These are phyloP conservation scores for Gyrodon lividus DNA, from an alignment of 768 basidiomycete genomes.

Conservation along the genomic window DNA sequence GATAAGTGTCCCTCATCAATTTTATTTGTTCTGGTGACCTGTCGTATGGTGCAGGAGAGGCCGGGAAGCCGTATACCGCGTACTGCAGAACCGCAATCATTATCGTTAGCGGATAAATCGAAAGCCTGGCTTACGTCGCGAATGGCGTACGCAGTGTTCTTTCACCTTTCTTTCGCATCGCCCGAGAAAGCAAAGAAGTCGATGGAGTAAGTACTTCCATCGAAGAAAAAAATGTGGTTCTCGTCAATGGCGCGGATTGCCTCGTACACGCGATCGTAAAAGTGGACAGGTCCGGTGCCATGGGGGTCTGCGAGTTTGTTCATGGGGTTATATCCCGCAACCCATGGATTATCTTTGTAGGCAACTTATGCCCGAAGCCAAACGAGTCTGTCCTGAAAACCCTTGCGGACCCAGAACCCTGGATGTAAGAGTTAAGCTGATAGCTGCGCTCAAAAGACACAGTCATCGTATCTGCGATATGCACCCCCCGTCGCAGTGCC, in stretches of 20 bases:
- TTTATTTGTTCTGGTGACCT: constrained; percentile 28
- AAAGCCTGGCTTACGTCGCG: not conserved
- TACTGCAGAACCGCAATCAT: constrained; percentile 38
- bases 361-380: constrained; percentile 43
- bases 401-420: constrained; percentile 42
- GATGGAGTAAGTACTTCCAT: constrained; percentile 41
- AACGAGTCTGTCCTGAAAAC: constrained; percentile 43
- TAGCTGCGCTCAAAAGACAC: not conserved
- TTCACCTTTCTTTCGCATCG: constrained; percentile 28
- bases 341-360: constrained; percentile 44
- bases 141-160: constrained; percentile 33
- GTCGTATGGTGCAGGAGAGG: constrained; percentile 30
- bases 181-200: constrained; percentile 32
- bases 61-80: constrained; percentile 38
- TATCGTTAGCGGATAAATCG: not conserved
- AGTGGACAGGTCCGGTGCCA: constrained; percentile 34
- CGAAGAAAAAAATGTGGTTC: constrained; percentile 44
- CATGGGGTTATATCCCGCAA: constrained; percentile 47
- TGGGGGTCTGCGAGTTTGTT: constrained; percentile 45
- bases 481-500: constrained; percentile 70
- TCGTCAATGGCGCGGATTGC: constrained; percentile 41
- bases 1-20: constrained; percentile 27
- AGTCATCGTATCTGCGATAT: constrained; percentile 41
- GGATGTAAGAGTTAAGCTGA: not conserved
- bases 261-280: constrained; percentile 39